phyloP scores from a whole-genome alignment of 306 rosid species.

The Hippophae gyantsensis region DNA sequence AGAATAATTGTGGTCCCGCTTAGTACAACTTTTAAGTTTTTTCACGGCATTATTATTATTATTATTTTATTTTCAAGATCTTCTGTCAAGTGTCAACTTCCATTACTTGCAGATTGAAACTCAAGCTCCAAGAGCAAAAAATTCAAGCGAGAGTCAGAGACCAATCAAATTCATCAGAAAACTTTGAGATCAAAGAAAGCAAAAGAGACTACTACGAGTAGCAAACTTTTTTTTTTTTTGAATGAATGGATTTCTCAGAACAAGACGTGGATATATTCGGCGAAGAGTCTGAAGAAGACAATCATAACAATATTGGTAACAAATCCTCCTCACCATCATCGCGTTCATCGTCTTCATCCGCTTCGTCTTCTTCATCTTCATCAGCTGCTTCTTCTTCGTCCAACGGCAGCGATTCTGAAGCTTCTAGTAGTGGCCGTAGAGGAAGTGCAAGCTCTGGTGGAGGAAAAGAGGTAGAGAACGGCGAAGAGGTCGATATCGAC shows the following conservation, averaged over 20 bases:
- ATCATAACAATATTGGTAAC: slow-evolving; percentile 38
- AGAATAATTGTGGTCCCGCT: no score
- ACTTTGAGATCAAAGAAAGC: no score
- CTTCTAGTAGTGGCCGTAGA: not conserved
- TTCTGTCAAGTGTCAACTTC: no score
- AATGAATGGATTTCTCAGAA: slow-evolving; percentile 58
- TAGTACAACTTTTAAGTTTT: no score
- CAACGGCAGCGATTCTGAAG: slow-evolving; percentile 28
- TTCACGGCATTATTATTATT: no score
- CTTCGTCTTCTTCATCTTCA: slow-evolving; percentile 23
- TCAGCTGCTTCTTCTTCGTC: slow-evolving; percentile 44
- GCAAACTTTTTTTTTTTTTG: no score
- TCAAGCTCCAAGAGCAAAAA: no score
- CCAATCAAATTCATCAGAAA: no score
- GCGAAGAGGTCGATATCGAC: slow-evolving; percentile 36
- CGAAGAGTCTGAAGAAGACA: not conserved
- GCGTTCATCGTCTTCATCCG: slow-evolving; percentile 46
- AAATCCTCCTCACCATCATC: slow-evolving; percentile 56
- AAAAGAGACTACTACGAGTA: no score
- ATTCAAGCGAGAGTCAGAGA: no score
- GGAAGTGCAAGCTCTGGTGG: slow-evolving; percentile 44
- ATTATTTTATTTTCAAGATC: no score
- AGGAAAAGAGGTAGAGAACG: slow-evolving; percentile 46
- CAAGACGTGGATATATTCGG: slow-evolving; percentile 67
- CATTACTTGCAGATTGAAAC: no score